Evolutionary conservation across 441 rosid genomes (phyloP).

Genomic region (Gossypium laxum): DNA sequence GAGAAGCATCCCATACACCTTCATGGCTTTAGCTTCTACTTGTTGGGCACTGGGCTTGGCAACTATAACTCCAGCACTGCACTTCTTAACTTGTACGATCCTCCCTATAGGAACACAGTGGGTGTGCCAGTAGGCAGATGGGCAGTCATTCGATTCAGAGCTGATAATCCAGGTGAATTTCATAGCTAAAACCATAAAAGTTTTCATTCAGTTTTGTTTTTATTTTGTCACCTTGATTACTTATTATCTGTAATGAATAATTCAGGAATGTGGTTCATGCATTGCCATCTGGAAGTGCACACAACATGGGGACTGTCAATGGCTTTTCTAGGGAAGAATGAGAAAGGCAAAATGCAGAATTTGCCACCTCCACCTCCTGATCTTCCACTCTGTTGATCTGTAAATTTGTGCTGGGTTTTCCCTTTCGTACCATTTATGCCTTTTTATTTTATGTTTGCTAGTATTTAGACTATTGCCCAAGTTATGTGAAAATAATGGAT

Average conservation of each 20-base stretch:
- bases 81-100: too few relatives aligned
- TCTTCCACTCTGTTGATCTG: constrained; percentile 12
- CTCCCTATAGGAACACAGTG: too few relatives aligned
- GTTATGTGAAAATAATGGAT: neutral
- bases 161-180: constrained; percentile 62
- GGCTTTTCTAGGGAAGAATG: constrained; percentile 22
- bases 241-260: neutral
- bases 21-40: too few relatives aligned
- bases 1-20: too few relatives aligned
- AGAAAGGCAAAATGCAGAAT: constrained; percentile 15
- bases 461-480: neutral
- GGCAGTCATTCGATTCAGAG: constrained; percentile 63
- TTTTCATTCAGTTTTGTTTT: neutral
- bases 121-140: constrained; percentile 44
- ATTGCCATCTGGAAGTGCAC: constrained; percentile 8
- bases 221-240: neutral
- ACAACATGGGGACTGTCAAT: constrained; percentile 22
- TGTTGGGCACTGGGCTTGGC: too few relatives aligned
- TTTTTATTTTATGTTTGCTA: neutral
- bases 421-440: neutral
- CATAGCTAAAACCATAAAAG: neutral
- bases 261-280: constrained; percentile 3
- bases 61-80: too few relatives aligned
- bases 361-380: constrained; percentile 20
- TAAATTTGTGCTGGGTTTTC: neutral